Percentiles rank a stretch among this genome's conserved stretches.
These are phyloP conservation scores for Xylariales sp. DNA, from an alignment of 2,329 filamentous ascomycete species.

Conservation along the genomic window DNA sequence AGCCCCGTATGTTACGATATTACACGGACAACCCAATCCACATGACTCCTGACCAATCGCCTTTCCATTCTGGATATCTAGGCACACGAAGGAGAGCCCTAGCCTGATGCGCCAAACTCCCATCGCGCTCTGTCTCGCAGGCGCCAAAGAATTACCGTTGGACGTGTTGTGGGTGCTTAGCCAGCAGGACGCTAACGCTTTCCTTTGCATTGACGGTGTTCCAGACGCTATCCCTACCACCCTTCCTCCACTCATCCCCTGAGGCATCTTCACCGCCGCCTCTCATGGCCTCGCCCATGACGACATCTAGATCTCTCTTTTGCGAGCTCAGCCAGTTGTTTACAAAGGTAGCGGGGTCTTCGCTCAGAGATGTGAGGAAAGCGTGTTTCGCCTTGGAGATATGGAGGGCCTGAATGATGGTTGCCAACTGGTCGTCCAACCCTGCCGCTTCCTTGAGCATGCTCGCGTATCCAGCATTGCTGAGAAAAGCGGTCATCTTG, in stretches of 20 bases:
- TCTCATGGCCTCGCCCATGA: conserved; percentile 74
- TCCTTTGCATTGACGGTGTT: conserved; percentile 54
- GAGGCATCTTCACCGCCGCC: conserved; percentile 52
- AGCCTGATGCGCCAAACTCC: background rate
- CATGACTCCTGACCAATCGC: background rate
- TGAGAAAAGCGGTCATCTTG: conserved; percentile 60
- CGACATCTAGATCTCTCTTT: conserved; percentile 82
- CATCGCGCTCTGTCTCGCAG: background rate
- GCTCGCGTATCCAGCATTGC: conserved; percentile 64
- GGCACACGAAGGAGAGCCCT: too few species aligned
- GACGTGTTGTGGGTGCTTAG: conserved; percentile 39
- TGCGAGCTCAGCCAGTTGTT: conserved; percentile 87
- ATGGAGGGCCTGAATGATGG: conserved; percentile 75
- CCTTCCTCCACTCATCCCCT: conserved; percentile 66
- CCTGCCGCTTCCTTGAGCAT: conserved; percentile 71
- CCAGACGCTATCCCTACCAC: conserved; percentile 52
- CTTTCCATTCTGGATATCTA: conserved; percentile 4
- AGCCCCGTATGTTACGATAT: background rate
- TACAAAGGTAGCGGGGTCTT: conserved; percentile 80
- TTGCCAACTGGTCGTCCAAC: conserved; percentile 81
- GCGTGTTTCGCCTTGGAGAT: conserved; percentile 86
- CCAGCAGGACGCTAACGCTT: conserved; percentile 57
- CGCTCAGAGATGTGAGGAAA: conserved; percentile 74
- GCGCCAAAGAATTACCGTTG: conserved; percentile 7
- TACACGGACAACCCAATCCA: background rate